Conservation (phyloP, 768 basidiomycete species). For the Scleroderma citrinum region DNA sequence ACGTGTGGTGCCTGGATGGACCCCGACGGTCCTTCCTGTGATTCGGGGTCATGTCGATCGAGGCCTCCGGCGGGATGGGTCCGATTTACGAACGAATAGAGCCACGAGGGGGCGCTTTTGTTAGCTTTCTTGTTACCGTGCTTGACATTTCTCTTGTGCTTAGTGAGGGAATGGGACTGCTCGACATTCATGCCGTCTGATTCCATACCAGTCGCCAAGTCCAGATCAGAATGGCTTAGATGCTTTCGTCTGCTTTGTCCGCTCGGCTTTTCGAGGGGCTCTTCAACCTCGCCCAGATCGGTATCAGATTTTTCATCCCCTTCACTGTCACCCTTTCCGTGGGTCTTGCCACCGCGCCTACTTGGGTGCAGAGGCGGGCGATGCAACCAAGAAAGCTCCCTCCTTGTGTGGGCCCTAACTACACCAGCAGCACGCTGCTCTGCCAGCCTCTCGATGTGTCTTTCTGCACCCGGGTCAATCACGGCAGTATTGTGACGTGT, state of each 20-base stretch:
- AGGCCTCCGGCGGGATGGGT: neutral
- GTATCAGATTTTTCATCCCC: neutral
- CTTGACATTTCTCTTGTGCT: neutral
- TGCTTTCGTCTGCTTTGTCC: neutral
- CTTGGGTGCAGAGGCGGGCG: slow-evolving; percentile 4
- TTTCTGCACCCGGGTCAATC: slow-evolving; percentile 9
- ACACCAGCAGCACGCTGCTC: slow-evolving; percentile 36
- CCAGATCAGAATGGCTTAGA: neutral
- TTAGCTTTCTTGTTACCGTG: slow-evolving; percentile 10
- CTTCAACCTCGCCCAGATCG: neutral
- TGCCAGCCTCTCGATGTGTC: slow-evolving; percentile 24
- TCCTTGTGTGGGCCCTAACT: slow-evolving; percentile 39
- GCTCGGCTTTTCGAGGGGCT: neutral
- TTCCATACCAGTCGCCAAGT: neutral
- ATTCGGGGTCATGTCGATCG: slow-evolving; percentile 4
- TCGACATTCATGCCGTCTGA: neutral
- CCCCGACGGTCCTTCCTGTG: neutral
- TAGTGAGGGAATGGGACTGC: neutral
- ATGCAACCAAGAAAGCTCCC: slow-evolving; percentile 18
- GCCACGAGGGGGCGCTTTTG: slow-evolving; percentile 18
- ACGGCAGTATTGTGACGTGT: neutral
- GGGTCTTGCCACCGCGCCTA: neutral
- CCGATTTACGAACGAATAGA: neutral
- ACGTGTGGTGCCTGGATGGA: slow-evolving; percentile 7
- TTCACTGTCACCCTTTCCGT: neutral